These are phyloP conservation scores for Aspergillus tamarii DNA, from an alignment of 2,329 filamentous ascomycete species.

Conservation along the genomic window DNA sequence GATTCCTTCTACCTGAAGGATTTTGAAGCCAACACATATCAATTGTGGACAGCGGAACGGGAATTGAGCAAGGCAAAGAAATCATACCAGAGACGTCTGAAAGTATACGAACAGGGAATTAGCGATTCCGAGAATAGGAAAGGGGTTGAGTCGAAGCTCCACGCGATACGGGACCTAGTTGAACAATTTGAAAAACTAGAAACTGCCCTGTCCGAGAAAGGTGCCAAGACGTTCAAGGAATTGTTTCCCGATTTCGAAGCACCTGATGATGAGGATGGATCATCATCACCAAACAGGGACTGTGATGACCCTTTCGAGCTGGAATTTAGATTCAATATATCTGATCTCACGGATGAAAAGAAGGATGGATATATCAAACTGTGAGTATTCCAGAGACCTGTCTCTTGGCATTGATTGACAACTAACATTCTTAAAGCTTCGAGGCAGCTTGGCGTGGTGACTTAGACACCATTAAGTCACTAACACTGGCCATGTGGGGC, in stretches of 20 bases:
- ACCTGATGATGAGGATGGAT: neutral
- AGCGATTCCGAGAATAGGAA: conserved; percentile 9
- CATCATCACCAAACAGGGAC: neutral
- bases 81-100: conserved; percentile 40
- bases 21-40: conserved; percentile 61
- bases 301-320: conserved; percentile 49
- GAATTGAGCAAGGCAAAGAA: conserved; percentile 42
- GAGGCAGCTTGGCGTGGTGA: conserved; percentile 76
- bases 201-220: conserved; percentile 56
- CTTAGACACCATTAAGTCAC: conserved; percentile 57
- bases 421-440: conserved; percentile 45
- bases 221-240: conserved; percentile 69
- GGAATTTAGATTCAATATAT: conserved; percentile 54
- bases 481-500: conserved; percentile 40
- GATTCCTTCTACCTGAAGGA: conserved; percentile 58
- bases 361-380: conserved; percentile 65
- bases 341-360: conserved; percentile 57
- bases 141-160: conserved; percentile 56
- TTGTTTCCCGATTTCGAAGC: conserved; percentile 57
- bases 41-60: conserved; percentile 56
- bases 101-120: conserved; percentile 27
- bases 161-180: conserved; percentile 57
- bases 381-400: conserved; percentile 43
- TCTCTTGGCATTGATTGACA: conserved; percentile 37
- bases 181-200: conserved; percentile 60